Conservation (phyloP, 108 stramenopile species). For the Nitzschia palea region DNA sequence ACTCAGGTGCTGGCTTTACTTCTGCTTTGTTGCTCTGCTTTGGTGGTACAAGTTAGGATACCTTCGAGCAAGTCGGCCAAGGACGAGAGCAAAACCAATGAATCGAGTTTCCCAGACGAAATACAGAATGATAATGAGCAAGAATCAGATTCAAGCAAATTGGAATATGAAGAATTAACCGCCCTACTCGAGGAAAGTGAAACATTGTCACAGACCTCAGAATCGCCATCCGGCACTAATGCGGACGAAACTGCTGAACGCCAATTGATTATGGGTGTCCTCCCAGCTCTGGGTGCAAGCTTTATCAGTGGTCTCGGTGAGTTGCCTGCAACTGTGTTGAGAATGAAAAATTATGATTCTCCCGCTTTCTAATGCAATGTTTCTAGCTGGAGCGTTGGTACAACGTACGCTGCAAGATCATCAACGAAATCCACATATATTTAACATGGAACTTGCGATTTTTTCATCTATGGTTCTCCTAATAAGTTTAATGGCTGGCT, state of each 20-base stretch:
- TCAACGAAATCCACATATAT: constrained; percentile 62
- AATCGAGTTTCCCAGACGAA: not conserved
- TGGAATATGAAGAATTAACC: not conserved
- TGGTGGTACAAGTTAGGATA: constrained; percentile 48
- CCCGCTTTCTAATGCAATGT: not conserved
- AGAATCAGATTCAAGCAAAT: too few species aligned
- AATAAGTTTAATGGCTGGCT: not conserved
- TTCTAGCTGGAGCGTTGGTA: constrained; percentile 67
- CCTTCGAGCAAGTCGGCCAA: not conserved
- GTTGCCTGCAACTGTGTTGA: not conserved
- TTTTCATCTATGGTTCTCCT: constrained; percentile 35
- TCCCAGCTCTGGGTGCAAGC: constrained; percentile 68
- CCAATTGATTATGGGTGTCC: constrained; percentile 37
- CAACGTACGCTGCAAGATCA: constrained; percentile 72
- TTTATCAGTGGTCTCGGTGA: constrained; percentile 70
- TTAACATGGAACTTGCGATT: constrained; percentile 78
- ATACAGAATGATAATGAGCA: not conserved
- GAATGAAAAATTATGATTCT: not conserved
- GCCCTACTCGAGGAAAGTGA: not conserved
- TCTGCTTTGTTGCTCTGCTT: constrained; percentile 63
- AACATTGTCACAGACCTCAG: not conserved
- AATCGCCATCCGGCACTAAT: not conserved
- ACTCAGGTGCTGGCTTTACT: constrained; percentile 70
- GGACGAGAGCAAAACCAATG: not conserved
- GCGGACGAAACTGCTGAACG: not conserved